phyloP scores from a whole-genome alignment of 768 basidiomycete genomes.

The Collybia sp. region DNA sequence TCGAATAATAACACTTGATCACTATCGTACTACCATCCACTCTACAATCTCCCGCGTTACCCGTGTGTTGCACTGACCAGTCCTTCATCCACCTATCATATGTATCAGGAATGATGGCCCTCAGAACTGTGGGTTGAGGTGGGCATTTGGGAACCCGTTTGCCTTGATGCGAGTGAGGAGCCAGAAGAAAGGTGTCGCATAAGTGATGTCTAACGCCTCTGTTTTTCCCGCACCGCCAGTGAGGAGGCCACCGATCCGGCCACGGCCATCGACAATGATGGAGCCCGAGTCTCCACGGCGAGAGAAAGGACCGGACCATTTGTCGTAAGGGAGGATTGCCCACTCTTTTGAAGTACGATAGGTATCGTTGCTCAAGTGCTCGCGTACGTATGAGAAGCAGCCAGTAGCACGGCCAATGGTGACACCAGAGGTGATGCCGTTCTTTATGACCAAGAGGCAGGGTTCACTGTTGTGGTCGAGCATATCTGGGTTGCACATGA shows the following conservation, averaged over 20 bases:
- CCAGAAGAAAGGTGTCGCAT: conserved; percentile 27
- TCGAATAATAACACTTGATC: no score
- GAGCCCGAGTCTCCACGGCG: conserved; percentile 31
- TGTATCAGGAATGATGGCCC: no score
- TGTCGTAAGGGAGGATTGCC: conserved; percentile 19
- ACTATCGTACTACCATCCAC: no score
- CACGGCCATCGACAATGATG: conserved; percentile 24
- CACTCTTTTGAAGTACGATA: conserved; percentile 20
- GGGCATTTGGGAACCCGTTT: conserved; percentile 5
- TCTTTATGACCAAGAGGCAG: conserved; percentile 28
- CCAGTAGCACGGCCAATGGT: conserved; percentile 30
- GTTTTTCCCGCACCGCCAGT: conserved; percentile 24
- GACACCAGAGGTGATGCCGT: conserved; percentile 26
- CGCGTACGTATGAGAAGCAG: conserved; percentile 21
- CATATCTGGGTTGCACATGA: conserved; percentile 9
- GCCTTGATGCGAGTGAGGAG: conserved; percentile 16
- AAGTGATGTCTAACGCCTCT: conserved; percentile 23
- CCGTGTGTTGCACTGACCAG: no score
- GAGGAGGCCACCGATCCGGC: conserved; percentile 29
- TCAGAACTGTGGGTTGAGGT: background rate
- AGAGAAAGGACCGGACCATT: conserved; percentile 25
- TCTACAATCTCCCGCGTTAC: no score
- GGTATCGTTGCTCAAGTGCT: conserved; percentile 14
- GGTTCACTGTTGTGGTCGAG: conserved; percentile 18
- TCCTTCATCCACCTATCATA: no score